Evolutionary conservation across 495 filamentous ascomycete genomes (phyloP).

Genomic region (Talaromyces proteolyticus): DNA sequence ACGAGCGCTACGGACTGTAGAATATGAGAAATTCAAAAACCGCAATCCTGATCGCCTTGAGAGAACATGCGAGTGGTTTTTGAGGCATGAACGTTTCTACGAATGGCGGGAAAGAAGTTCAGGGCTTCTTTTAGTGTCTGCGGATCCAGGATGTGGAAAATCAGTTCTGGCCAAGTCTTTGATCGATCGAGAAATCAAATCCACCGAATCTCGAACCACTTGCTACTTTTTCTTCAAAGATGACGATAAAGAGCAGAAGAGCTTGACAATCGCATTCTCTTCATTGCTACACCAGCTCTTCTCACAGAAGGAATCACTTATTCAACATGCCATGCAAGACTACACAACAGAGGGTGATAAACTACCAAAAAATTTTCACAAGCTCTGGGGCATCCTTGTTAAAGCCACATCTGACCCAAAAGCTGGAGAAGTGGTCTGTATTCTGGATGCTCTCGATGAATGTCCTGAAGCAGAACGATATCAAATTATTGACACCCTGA

Average conservation of each 20-base stretch:
- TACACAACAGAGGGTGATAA: constrained; percentile 14
- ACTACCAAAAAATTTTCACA: constrained; percentile 15
- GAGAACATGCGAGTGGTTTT: constrained; percentile 34
- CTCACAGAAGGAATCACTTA: constrained; percentile 13
- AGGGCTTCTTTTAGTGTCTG: constrained; percentile 34
- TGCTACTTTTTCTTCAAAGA: constrained; percentile 40
- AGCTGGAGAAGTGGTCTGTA: constrained; percentile 34
- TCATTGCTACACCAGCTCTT: constrained; percentile 34
- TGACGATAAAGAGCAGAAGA: constrained; percentile 12
- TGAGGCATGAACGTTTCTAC: constrained; percentile 18
- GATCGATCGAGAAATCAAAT: constrained; percentile 18
- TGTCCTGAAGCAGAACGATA: constrained; percentile 14
- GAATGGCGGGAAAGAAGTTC: constrained; percentile 22
- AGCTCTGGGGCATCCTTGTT: constrained; percentile 34
- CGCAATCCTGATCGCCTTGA: constrained; percentile 20
- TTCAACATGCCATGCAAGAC: constrained; percentile 16
- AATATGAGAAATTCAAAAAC: constrained; percentile 33
- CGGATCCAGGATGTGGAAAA: constrained; percentile 36
- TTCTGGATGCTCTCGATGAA: constrained; percentile 40
- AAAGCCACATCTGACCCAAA: constrained; percentile 16
- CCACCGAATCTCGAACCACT: constrained; percentile 12
- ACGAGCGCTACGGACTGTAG: too few species aligned
- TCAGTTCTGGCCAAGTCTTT: constrained; percentile 30
- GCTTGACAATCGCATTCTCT: constrained; percentile 18
- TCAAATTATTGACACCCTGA: constrained; percentile 12